phyloP scores from a whole-genome alignment of 768 basidiomycete genomes.

The Strobilomyces confusus region DNA sequence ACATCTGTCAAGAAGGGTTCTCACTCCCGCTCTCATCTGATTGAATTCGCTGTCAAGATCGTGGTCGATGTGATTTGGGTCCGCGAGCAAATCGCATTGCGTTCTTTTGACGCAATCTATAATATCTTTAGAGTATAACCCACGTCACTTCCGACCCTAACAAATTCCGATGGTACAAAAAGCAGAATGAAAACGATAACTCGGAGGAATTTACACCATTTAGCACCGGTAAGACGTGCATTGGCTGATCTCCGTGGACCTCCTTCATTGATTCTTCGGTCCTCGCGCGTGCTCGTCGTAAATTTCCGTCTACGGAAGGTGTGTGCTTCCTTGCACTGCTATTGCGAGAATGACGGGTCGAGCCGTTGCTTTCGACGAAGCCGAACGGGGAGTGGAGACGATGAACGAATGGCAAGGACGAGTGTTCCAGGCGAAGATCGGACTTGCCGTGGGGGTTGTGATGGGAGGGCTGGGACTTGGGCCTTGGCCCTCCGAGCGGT shows the following conservation, averaged over 20 bases:
- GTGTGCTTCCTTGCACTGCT: conserved; percentile 51
- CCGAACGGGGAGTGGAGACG: conserved; percentile 12
- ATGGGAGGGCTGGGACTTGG: too few relatives aligned
- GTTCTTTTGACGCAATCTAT: background rate
- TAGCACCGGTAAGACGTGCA: conserved; percentile 16
- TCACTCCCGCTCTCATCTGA: background rate
- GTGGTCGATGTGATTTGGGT: conserved; percentile 30
- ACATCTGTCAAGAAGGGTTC: conserved; percentile 24
- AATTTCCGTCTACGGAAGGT: conserved; percentile 50
- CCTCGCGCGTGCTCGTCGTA: conserved; percentile 51
- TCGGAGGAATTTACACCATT: conserved; percentile 24
- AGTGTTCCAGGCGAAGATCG: conserved; percentile 18
- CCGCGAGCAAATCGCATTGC: conserved; percentile 15
- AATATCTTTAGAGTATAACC: conserved; percentile 32
- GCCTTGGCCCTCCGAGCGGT: too few relatives aligned
- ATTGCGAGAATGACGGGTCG: conserved; percentile 50
- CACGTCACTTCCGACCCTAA: conserved; percentile 36
- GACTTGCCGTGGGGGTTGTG: conserved; percentile 15
- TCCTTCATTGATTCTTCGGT: conserved; percentile 20
- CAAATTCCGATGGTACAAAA: conserved; percentile 34
- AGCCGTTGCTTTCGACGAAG: conserved; percentile 35
- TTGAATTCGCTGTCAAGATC: conserved; percentile 11
- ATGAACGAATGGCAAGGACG: conserved; percentile 23
- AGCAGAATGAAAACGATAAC: conserved; percentile 6
- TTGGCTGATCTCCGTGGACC: background rate